Conservation (phyloP, 257 asterid genomes). For the Capsicum baccatum region DNA sequence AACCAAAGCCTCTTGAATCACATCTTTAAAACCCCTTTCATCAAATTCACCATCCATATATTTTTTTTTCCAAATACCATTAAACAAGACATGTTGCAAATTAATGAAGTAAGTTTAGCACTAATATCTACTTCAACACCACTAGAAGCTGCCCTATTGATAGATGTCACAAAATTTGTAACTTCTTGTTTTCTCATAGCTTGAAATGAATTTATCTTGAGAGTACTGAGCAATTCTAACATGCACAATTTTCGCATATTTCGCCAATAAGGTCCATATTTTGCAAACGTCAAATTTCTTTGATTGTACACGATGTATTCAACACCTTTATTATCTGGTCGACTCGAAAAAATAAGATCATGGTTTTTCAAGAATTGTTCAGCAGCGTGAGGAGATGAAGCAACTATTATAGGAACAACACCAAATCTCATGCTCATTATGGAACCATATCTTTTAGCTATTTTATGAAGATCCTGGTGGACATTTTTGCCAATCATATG, state of each 20-base stretch:
- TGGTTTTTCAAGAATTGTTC: conserved; percentile 34
- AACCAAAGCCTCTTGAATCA: neutral
- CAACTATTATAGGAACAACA: conserved; percentile 18
- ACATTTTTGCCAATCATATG: conserved; percentile 35
- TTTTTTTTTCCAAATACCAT: conserved; percentile 28
- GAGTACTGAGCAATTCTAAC: conserved; percentile 20
- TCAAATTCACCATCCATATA: conserved; percentile 29
- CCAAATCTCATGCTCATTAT: conserved; percentile 34
- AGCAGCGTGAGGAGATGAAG: conserved; percentile 39
- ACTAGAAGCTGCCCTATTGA: conserved; percentile 24
- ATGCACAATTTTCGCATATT: conserved; percentile 32
- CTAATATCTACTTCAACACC: conserved; percentile 24
- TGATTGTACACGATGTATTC: neutral
- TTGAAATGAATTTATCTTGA: conserved; percentile 27
- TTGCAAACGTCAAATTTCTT: conserved; percentile 10
- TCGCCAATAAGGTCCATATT: conserved; percentile 36
- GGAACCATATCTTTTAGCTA: conserved; percentile 32
- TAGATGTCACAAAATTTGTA: neutral
- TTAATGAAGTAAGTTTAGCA: neutral
- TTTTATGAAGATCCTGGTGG: conserved; percentile 27
- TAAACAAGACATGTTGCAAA: neutral
- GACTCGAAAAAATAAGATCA: conserved; percentile 31
- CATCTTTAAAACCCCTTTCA: conserved; percentile 26
- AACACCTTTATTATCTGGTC: conserved; percentile 23
- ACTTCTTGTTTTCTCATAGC: conserved; percentile 35